Evolutionary conservation across 2,329 filamentous ascomycete genomes (phyloP).

Genomic region (Mycogone perniciosa): DNA sequence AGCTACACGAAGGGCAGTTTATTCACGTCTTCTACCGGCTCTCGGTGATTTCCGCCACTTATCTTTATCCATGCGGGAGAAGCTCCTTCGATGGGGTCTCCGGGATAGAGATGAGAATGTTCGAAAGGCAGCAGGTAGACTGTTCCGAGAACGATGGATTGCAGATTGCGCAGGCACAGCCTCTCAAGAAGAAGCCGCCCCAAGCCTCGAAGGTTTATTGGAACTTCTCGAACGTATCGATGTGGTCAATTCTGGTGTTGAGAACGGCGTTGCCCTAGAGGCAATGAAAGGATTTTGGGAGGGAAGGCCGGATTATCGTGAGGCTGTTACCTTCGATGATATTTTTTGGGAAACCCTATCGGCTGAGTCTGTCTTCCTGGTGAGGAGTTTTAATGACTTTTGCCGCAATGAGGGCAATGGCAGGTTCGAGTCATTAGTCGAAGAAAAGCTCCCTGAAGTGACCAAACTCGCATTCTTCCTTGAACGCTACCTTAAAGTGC

Average conservation of each 20-base stretch:
- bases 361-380: conserved; percentile 84
- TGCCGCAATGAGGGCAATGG: conserved; percentile 69
- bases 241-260: conserved; percentile 80
- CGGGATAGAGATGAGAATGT: conserved; percentile 92
- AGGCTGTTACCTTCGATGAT: conserved; percentile 65
- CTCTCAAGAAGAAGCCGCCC: conserved; percentile 53
- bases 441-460: conserved; percentile 93
- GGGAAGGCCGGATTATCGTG: conserved; percentile 74
- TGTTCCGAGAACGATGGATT: conserved; percentile 96
- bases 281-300: conserved; percentile 98
- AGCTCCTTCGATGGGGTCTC: conserved; percentile 88
- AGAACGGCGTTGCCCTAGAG: conserved; percentile 84
- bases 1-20: conserved; percentile 75
- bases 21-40: conserved; percentile 77
- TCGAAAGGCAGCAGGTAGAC: conserved; percentile 78
- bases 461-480: conserved; percentile 84
- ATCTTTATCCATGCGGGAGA: conserved; percentile 89
- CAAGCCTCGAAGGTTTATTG: conserved; percentile 74
- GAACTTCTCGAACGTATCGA: conserved; percentile 93
- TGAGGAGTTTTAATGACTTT: conserved; percentile 89
- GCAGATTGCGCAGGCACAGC: conserved; percentile 77
- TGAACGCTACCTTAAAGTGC: conserved; percentile 66
- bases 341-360: conserved; percentile 74
- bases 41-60: conserved; percentile 92
- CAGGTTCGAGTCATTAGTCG: conserved; percentile 68